These are phyloP conservation scores for Starmerella vaccinii DNA, from an alignment of 805 yeast species.

Conservation along the genomic window DNA sequence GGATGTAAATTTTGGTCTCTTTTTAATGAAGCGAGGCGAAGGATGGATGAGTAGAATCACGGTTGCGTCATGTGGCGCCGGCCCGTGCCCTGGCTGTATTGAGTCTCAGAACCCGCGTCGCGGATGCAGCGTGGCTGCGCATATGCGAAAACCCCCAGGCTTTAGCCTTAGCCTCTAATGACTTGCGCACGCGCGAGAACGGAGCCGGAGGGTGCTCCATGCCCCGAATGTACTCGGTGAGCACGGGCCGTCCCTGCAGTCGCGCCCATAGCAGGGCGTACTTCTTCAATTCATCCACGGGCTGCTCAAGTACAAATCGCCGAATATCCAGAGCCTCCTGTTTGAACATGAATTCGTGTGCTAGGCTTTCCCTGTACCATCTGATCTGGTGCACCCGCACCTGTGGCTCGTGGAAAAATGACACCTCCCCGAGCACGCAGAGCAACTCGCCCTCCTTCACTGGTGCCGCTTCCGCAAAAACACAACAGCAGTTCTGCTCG, in stretches of 20 bases:
- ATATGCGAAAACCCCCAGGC: background rate
- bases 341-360: background rate
- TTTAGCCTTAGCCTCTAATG: background rate
- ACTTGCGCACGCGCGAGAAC: background rate
- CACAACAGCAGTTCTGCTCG: slow-evolving; percentile 6
- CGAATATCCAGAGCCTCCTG: slow-evolving; percentile 11
- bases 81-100: background rate
- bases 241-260: background rate
- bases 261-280: background rate
- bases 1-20: too few relatives aligned
- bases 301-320: slow-evolving; percentile 9
- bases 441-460: slow-evolving; percentile 3
- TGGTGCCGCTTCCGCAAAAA: background rate
- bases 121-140: background rate
- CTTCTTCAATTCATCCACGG: slow-evolving; percentile 4
- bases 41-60: too few relatives aligned
- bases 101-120: background rate
- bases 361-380: background rate
- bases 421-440: slow-evolving; percentile 7
- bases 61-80: slow-evolving; percentile 4
- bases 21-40: too few relatives aligned
- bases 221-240: background rate
- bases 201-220: background rate
- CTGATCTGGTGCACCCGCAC: background rate
- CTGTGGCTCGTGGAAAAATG: slow-evolving; percentile 5